These are phyloP conservation scores for Coccomyxa subellipsoidea DNA, from an alignment of 163 green algal genomes.

Conservation along the genomic window DNA sequence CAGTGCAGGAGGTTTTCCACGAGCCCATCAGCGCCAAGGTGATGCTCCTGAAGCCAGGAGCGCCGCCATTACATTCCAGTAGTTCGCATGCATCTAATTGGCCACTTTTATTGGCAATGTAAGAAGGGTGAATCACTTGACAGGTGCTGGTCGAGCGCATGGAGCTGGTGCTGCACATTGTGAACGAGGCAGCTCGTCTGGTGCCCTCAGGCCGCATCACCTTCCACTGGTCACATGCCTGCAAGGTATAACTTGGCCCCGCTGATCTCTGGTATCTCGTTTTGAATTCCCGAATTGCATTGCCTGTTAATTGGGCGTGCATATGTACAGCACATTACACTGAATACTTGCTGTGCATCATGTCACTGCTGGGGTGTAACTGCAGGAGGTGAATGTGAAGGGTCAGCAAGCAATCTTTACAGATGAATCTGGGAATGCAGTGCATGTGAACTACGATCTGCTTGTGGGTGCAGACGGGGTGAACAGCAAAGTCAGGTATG, in stretches of 20 bases:
- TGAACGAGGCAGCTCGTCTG: constrained; percentile 1
- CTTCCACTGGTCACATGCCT: constrained; percentile 3
- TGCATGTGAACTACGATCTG: not conserved
- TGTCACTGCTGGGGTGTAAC: too few relatives aligned
- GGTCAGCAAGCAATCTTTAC: not conserved
- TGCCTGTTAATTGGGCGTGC: too few relatives aligned
- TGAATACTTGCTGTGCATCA: too few relatives aligned
- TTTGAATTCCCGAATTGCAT: too few relatives aligned
- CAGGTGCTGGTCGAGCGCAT: constrained; percentile 16
- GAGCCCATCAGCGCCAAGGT: constrained; percentile 10
- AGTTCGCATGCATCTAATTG: not conserved
- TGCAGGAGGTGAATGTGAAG: constrained; percentile 8
- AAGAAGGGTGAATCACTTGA: not conserved
- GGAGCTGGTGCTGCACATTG: constrained; percentile 11
- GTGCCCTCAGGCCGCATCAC: not conserved
- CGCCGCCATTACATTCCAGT: not conserved
- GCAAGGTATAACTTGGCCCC: not conserved
- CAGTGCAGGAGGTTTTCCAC: not conserved
- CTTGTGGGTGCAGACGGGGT: constrained; percentile 13
- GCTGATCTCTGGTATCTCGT: too few relatives aligned
- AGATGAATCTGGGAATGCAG: not conserved
- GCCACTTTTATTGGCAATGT: too few relatives aligned
- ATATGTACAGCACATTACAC: too few relatives aligned
- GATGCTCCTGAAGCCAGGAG: not conserved
- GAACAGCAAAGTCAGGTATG: constrained; percentile 14